Base-by-base conservation (phyloP, 139 green algal genomes). In the Tetraselmis chui region DNA sequence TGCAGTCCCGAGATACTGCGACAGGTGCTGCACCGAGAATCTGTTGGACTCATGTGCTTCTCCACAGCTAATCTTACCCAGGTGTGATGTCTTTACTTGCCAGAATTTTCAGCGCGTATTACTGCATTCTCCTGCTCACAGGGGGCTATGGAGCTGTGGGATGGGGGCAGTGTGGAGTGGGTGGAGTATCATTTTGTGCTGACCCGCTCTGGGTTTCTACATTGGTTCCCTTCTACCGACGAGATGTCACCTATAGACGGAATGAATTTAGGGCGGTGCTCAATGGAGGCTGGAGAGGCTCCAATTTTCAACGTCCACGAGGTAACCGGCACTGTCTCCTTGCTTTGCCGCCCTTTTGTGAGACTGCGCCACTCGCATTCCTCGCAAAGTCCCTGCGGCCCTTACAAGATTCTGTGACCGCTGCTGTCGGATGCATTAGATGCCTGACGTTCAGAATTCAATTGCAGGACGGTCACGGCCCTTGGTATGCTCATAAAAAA, bases 1-100 rank as follows among this genome's bases (percentile, higher is more conserved):
- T 89, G 81, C 79, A 93, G 86, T 78, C 87, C 89, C 1, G 92
- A 96, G 78, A 94, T 94, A 59, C 67, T 91, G n/a, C 81, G 86
- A 78, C 84, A 87, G 59, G 79, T 67, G 18, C 5, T 25, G 45
- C 45, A 67, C 45, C 11, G 45, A 5, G 18, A 67, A 67, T 67
- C 45, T 67, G 45, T 18, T 5, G 5, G 45, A 67, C n/a, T n/a
- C n/a, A n/a, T n/a, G n/a, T n/a, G n/a, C n/a, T n/a, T n/a, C n/a
- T n/a, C n/a, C n/a, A n/a, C n/a, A n/a, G n/a, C n/a, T n/a, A n/a
- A n/a, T n/a, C n/a, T n/a, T n/a, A n/a, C n/a, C n/a, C n/a, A n/a
- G n/a, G n/a, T n/a, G n/a, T n/a, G n/a, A n/a, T n/a, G n/a, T n/a
- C n/a, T n/a, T n/a, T n/a, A n/a, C n/a, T n/a, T n/a, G n/a, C n/a